phyloP scores from a whole-genome alignment of 129 eudicot genomes.

The Centaurea solstitialis region DNA sequence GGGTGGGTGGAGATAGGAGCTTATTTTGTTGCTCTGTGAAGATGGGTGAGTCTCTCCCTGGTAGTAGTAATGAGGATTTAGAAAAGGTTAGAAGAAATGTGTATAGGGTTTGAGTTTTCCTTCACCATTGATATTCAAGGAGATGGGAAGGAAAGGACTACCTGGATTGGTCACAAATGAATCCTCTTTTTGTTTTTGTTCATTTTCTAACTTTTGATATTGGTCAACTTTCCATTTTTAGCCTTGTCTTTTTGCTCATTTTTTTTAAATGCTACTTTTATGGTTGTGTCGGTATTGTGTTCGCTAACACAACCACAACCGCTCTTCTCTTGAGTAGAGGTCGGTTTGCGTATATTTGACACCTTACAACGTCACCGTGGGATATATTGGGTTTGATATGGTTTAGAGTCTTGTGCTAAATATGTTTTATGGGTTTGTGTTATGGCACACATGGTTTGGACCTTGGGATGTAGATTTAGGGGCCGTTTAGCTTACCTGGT shows the following conservation, averaged over 20 bases:
- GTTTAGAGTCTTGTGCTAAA: background rate
- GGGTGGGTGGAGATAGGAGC: conserved; percentile 38
- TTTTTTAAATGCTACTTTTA: background rate
- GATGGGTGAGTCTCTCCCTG: conserved; percentile 22
- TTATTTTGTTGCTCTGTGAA: conserved; percentile 56
- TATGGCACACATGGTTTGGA: background rate
- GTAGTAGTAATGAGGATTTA: conserved; percentile 36
- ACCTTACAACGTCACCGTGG: too few relatives aligned
- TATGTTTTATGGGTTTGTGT: background rate
- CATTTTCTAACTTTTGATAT: background rate
- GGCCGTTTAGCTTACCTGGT: background rate
- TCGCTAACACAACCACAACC: too few relatives aligned
- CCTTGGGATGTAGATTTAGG: background rate
- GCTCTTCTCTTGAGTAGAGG: too few relatives aligned
- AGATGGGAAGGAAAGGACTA: conserved; percentile 38
- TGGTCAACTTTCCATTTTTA: conserved; percentile 5
- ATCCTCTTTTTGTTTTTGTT: conserved; percentile 10
- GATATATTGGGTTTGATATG: background rate
- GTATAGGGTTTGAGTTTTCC: conserved; percentile 53
- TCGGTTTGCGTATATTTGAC: too few relatives aligned
- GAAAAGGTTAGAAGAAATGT: conserved; percentile 47
- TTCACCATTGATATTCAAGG: conserved; percentile 41
- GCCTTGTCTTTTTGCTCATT: background rate
- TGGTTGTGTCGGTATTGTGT: background rate
- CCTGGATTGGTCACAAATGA: conserved; percentile 28